These are phyloP conservation scores for Nevesoporus exiguus DNA, from an alignment of 768 basidiomycete species.

Conservation along the genomic window DNA sequence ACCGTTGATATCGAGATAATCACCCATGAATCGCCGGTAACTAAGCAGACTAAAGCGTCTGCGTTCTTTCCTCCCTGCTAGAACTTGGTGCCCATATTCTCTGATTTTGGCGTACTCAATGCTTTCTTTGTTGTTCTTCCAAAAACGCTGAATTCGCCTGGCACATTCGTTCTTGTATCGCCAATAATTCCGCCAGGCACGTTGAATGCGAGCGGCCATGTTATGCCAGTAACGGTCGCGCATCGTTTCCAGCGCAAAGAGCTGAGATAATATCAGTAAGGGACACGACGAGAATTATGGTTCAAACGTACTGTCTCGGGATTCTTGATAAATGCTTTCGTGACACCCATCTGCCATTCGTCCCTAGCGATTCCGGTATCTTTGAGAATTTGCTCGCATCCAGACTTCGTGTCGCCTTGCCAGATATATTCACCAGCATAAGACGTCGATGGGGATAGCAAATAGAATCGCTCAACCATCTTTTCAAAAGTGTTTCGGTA, in stretches of 20 bases:
- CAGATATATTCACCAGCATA: slow-evolving; percentile 99
- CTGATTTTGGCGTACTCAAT: slow-evolving; percentile 85
- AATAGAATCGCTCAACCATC: slow-evolving; percentile 98
- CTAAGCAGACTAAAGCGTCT: slow-evolving; percentile 90
- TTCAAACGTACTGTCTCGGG: slow-evolving; percentile 79
- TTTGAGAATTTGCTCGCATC: slow-evolving; percentile 87
- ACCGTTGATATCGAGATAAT: slow-evolving; percentile 90
- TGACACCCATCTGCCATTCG: slow-evolving; percentile 99
- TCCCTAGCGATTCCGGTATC: slow-evolving; percentile 96
- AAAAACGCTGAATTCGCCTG: slow-evolving; percentile 92
- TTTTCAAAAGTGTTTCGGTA: slow-evolving; percentile 98
- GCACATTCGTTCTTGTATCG: slow-evolving; percentile 96
- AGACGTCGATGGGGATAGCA: slow-evolving; percentile 90
- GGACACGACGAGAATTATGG: neutral
- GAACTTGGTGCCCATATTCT: slow-evolving; percentile 92
- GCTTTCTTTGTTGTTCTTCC: slow-evolving; percentile 96
- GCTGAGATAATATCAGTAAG: slow-evolving; percentile 41
- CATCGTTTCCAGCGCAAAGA: slow-evolving; percentile 98
- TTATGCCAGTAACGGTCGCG: slow-evolving; percentile 99
- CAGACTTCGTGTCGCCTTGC: slow-evolving; percentile 86
- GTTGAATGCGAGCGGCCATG: slow-evolving; percentile 96
- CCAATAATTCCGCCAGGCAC: slow-evolving; percentile 94
- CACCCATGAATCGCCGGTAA: slow-evolving; percentile 92
- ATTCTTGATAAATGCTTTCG: slow-evolving; percentile 99
- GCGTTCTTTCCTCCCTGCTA: slow-evolving; percentile 90